A percentile compares a stretch with the other conserved stretches of the same genome.
Evolutionary conservation across 139 green algal species (phyloP).

Genomic region (Chlorella sp.): DNA sequence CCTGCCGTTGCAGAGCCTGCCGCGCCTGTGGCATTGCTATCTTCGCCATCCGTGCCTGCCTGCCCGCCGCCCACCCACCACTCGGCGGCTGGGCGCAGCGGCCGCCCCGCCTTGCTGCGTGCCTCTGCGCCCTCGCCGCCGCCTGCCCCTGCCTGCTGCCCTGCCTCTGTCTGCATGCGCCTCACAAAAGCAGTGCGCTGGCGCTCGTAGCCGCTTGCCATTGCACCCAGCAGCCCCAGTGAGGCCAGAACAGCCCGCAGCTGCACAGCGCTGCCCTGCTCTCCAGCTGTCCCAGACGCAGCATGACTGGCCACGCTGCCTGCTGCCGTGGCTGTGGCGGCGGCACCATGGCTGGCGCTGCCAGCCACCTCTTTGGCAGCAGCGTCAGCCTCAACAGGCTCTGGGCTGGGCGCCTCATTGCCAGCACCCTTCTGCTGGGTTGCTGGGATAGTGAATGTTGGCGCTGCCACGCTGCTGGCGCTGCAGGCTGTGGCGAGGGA

Average conservation of each 20-base stretch:
- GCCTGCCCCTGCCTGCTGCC: neutral
- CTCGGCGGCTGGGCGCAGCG: conserved; percentile 4
- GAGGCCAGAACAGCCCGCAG: neutral
- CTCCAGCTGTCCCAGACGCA: no score
- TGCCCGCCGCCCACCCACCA: conserved; percentile 4
- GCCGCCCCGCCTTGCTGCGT: conserved; percentile 1
- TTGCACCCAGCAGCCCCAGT: conserved; percentile 24
- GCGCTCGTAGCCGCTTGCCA: conserved; percentile 27
- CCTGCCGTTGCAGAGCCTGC: neutral
- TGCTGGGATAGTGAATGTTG: neutral
- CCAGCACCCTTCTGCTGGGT: neutral
- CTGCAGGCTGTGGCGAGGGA: neutral
- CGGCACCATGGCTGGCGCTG: neutral
- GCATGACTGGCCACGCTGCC: neutral
- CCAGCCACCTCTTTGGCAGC: neutral
- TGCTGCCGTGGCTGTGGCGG: neutral
- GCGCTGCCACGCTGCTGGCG: neutral
- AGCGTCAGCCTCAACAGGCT: neutral
- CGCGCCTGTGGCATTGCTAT: neutral
- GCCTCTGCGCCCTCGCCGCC: neutral
- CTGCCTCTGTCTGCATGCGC: conserved; percentile 12
- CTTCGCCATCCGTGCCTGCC: neutral
- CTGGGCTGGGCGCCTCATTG: neutral
- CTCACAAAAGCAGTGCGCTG: conserved; percentile 23
- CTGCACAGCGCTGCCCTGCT: neutral